Conservation (phyloP, 2,329 filamentous ascomycete genomes). For the Pyrenophora teres region DNA sequence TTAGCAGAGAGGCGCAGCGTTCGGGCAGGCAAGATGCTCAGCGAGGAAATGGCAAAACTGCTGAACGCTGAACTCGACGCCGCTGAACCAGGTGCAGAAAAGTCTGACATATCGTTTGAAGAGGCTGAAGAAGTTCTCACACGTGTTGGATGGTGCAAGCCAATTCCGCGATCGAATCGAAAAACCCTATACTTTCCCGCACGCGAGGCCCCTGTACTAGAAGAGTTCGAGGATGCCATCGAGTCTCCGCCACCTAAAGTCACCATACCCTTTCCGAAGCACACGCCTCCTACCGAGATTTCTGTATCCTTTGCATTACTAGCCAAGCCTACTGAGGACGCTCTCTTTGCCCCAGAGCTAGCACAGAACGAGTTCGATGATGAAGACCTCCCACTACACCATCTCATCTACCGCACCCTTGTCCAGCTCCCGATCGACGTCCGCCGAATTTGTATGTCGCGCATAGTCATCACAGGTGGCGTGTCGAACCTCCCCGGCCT, state of each 20-base stretch:
- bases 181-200: constrained; percentile 41
- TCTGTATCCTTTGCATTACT: constrained; percentile 72
- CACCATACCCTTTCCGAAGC: constrained; percentile 41
- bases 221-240: constrained; percentile 51
- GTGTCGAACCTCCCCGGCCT: constrained; percentile 79
- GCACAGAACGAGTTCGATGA: constrained; percentile 73
- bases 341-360: constrained; percentile 68
- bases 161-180: constrained; percentile 35
- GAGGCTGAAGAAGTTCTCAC: constrained; percentile 80
- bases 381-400: constrained; percentile 78
- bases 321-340: constrained; percentile 73
- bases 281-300: constrained; percentile 56
- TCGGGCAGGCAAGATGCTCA: constrained; percentile 73
- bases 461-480: constrained; percentile 84
- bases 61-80: constrained; percentile 56
- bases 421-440: constrained; percentile 80
- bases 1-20: constrained; percentile 71
- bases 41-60: constrained; percentile 69
- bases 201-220: constrained; percentile 45
- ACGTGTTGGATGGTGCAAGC: constrained; percentile 76
- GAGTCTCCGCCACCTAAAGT: constrained; percentile 40
- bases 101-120: constrained; percentile 60
- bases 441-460: constrained; percentile 82
- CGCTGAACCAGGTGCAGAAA: constrained; percentile 28
- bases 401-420: constrained; percentile 76